phyloP scores from a whole-genome alignment of 2,329 filamentous ascomycete genomes.

The Aspergillus sp. region DNA sequence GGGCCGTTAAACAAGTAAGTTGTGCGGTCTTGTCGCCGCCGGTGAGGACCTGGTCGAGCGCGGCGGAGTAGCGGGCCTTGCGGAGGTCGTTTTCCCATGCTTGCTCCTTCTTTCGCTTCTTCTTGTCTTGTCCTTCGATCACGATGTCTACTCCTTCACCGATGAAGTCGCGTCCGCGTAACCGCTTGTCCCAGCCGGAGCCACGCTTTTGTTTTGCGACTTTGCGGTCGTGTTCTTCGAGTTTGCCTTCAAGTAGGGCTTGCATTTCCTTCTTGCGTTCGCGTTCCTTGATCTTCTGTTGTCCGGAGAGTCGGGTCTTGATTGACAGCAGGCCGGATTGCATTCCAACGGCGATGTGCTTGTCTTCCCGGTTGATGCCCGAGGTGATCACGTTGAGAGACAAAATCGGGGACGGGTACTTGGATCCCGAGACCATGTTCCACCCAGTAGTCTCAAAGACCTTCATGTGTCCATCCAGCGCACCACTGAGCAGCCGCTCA shows the following conservation, averaged over 20 bases:
- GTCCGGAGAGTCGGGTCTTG: slow-evolving; percentile 76
- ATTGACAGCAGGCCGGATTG: slow-evolving; percentile 87
- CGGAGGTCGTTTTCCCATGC: slow-evolving; percentile 77
- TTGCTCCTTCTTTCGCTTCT: slow-evolving; percentile 59
- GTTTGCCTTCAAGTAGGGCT: slow-evolving; percentile 67
- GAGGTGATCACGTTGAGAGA: slow-evolving; percentile 69
- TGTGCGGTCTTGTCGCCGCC: slow-evolving; percentile 53
- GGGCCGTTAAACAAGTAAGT: slow-evolving; percentile 72
- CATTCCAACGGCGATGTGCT: slow-evolving; percentile 91
- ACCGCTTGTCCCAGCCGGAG: slow-evolving; percentile 54
- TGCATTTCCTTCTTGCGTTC: slow-evolving; percentile 81
- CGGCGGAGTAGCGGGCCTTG: slow-evolving; percentile 66
- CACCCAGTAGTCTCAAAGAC: slow-evolving; percentile 89
- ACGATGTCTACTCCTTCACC: slow-evolving; percentile 83
- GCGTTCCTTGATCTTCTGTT: slow-evolving; percentile 67
- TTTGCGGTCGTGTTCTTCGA: slow-evolving; percentile 69
- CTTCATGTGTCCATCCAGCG: slow-evolving; percentile 92
- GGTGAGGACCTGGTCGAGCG: slow-evolving; percentile 72
- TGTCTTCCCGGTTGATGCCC: slow-evolving; percentile 67
- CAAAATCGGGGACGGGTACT: slow-evolving; percentile 87
- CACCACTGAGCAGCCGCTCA: slow-evolving; percentile 75
- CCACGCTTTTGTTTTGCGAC: slow-evolving; percentile 63
- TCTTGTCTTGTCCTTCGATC: slow-evolving; percentile 62
- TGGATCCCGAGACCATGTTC: slow-evolving; percentile 93
- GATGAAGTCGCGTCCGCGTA: slow-evolving; percentile 68